Base-by-base conservation (phyloP, 2,329 filamentous ascomycete genomes). In the Aspergillus sp. region DNA sequence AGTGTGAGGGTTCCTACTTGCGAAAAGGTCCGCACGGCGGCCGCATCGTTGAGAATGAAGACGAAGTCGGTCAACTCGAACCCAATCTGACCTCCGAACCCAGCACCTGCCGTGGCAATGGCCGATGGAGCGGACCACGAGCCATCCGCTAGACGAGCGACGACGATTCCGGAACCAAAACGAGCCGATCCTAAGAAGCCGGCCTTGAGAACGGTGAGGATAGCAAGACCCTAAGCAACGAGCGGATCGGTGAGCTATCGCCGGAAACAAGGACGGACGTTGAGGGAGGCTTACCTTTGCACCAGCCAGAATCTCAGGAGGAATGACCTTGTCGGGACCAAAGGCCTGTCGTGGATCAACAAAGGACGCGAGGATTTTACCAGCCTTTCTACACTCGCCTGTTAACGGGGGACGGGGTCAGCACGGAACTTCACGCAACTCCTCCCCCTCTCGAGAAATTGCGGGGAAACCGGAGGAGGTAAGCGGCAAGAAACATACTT, bases 341-440 rank as follows among this genome's bases (percentile, higher is more conserved):
- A 97, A 96, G 17, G 93, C 78, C 78, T 97, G 93, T 68, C 87
- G 84, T 17, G 94, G 94, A 70, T 97, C 94, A 70, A 97, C 84
- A 71, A 99, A 99, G 11, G 92, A 96, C 43, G 89, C 84, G 63
- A 99, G 83, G 67, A 97, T 97, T 80, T 96, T 96, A 69, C 89
- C 89, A 70, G 91, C 94, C 77, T 99, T 99, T 74, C 88, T 94
- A 78, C 94, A 97, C 78, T 99, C 94, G 78, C 91, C 93, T 97
- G 74, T 62, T 53, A 45, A 62, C 53, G 46, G 53, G 51, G 60
- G 47, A 52, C 47, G 64, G 70, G 55, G 71, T 73, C 67, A 70
- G 65, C 62, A 60, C 54, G 51, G 52, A 41, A 53, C 47, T 53
- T n/a, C 23, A 49, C 13, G 13, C 11, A 42, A 16, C 5, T 7